Evolutionary conservation across 129 eudicot species (phyloP), one percentile per base, ranked within the genome.

Genomic region (Flaveria brownii): DNA sequence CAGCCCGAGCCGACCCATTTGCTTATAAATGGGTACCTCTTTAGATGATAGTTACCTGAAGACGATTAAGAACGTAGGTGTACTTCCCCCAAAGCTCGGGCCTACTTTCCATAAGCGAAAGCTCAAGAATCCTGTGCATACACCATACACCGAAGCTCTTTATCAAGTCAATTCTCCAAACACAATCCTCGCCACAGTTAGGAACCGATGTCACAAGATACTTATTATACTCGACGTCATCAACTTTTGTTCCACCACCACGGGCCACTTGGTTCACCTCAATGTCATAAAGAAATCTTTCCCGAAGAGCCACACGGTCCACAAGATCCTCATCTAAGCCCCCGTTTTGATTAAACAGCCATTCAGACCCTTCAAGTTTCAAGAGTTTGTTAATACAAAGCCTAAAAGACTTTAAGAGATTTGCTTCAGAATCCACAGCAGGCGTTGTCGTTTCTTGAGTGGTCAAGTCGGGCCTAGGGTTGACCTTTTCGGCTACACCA

Each of bases 71-170:
- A 43, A 94, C 96, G 22, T 91, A 94, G 15, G 98, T 94, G 71
- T 94, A 94, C 79, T 89, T 91, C 25, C 98, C 98, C 97, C 98
- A 94, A 10, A 94, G 86, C 81, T 94, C 97, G 22, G 98, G 98
- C 85, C 98, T 80, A 74, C 98, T 94, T 87, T 94, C 97, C 94
- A 94, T 84, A 42, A 89, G 96, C 11, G 96, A 91, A 72, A 94
- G 98, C 84, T 91, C 97, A 13, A 94, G 90, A 74, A 94, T 78
- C 77, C 98, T 83, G 28, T 81, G 98, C 60, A 94, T 91, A 79
- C 97, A 87, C 97, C 97, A 91, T 42, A 94, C 97, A 6, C 98
- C 98, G 33, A 91, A 94, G 87, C 98, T 94, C 78, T 86, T 73
- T 10, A 94, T 76, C 64, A 94, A 83, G 73, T 94, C 97, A 5